Evolutionary conservation across 1,139 yeast species (phyloP).

Genomic region (Candida glucosophila): DNA sequence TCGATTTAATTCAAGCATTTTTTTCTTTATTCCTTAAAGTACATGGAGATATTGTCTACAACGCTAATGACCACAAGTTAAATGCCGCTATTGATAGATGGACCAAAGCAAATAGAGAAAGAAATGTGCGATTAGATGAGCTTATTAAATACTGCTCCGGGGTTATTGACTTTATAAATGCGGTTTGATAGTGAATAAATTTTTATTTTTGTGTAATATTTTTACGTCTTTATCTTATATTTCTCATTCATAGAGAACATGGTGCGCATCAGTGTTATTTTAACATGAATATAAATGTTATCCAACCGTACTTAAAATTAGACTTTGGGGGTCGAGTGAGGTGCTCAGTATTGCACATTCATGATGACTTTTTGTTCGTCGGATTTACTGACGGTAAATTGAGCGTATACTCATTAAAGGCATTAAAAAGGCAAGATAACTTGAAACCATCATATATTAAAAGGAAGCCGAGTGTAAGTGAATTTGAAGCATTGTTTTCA

Average conservation of each 20-base stretch:
- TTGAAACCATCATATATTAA: too few species aligned
- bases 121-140: conserved; percentile 50
- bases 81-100: conserved; percentile 40
- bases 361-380: conserved; percentile 16
- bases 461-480: too few species aligned
- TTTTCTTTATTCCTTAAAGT: conserved; percentile 63
- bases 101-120: conserved; percentile 35
- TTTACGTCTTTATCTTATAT: background rate
- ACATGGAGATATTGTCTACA: conserved; percentile 77
- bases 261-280: background rate
- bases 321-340: conserved; percentile 14
- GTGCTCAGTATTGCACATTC: conserved; percentile 17
- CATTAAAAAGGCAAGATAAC: too few species aligned
- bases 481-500: too few species aligned
- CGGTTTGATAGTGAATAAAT: conserved; percentile 16
- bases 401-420: conserved; percentile 14
- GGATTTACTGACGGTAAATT: conserved; percentile 33
- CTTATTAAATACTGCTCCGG: conserved; percentile 79
- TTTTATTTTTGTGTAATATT: background rate
- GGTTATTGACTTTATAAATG: conserved; percentile 54
- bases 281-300: conserved; percentile 22
- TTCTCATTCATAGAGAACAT: background rate
- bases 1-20: conserved; percentile 70
- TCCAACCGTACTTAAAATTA: conserved; percentile 23
- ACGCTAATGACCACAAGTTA: conserved; percentile 30